Evolutionary conservation across 2,329 filamentous ascomycete species (phyloP).

Genomic region (Fusarium penzigii): DNA sequence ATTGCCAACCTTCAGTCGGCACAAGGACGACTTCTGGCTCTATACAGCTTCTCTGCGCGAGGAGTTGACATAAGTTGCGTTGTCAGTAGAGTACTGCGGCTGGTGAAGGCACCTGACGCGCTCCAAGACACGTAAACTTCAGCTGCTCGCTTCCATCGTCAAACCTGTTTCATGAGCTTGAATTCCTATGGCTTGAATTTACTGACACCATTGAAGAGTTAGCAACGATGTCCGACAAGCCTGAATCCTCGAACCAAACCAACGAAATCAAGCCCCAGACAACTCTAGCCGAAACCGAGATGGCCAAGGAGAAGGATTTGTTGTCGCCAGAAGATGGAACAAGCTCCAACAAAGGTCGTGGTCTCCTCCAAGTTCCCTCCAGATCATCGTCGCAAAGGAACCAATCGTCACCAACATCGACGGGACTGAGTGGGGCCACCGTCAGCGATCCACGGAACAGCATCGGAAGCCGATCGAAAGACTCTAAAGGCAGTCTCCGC

Average conservation of each 20-base stretch:
- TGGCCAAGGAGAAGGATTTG: conserved; percentile 46
- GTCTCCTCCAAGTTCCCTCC: conserved; percentile 60
- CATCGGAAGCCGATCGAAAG: conserved; percentile 64
- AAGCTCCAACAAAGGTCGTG: conserved; percentile 50
- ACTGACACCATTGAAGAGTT: conserved; percentile 24
- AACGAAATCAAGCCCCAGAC: conserved; percentile 38
- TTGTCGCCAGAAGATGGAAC: conserved; percentile 44
- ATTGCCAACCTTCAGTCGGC: not conserved
- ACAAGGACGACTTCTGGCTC: not conserved
- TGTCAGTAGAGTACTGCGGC: not conserved
- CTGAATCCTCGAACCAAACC: conserved; percentile 24
- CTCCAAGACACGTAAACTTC: not conserved
- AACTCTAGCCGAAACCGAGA: conserved; percentile 36
- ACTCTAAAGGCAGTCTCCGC: conserved; percentile 64
- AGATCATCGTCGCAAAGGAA: conserved; percentile 62
- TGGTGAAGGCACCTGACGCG: not conserved
- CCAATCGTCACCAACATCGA: conserved; percentile 60
- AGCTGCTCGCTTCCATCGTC: not conserved
- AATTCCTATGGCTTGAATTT: conserved; percentile 4
- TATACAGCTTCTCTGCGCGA: not conserved
- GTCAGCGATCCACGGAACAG: conserved; percentile 62
- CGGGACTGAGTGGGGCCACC: conserved; percentile 61
- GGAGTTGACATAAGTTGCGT: not conserved
- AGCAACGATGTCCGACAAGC: conserved; percentile 37
- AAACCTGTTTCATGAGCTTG: conserved; percentile 2